These are phyloP conservation scores for Stephanodiscus triporus DNA, from an alignment of 108 stramenopile species.

Conservation along the genomic window DNA sequence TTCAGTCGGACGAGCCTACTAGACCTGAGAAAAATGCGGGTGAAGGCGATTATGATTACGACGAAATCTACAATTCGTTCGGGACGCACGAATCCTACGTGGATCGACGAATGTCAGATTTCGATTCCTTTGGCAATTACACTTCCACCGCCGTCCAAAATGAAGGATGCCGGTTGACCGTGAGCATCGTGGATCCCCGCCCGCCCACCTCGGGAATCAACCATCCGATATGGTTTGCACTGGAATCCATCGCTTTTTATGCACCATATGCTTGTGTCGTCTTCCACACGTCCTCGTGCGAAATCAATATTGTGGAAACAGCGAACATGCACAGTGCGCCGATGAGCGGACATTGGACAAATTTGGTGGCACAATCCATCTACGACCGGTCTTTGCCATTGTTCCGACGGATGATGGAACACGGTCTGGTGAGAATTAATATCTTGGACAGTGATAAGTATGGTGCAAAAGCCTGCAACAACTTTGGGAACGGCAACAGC, in stretches of 20 bases:
- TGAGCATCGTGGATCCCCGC: background rate
- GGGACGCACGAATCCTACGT: background rate
- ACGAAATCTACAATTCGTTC: background rate
- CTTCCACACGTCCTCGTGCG: background rate
- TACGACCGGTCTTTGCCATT: slow-evolving; percentile 1
- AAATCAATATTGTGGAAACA: background rate
- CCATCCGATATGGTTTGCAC: background rate
- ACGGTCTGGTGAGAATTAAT: background rate
- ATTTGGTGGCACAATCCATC: background rate
- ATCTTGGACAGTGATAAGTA: background rate
- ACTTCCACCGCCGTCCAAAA: background rate
- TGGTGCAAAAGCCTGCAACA: background rate
- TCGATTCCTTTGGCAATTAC: background rate
- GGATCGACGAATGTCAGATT: background rate
- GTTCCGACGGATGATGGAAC: slow-evolving; percentile 6
- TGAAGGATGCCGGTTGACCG: background rate
- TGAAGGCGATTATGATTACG: background rate
- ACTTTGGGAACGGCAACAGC: background rate
- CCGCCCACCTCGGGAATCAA: background rate
- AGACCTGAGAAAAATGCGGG: too few species aligned
- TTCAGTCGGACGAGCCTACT: too few species aligned
- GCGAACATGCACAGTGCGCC: background rate
- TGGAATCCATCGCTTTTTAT: background rate
- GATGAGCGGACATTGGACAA: background rate
- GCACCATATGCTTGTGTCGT: background rate